Conservation (phyloP, 768 basidiomycete genomes). For the Erythrobasidium yunnanense region DNA sequence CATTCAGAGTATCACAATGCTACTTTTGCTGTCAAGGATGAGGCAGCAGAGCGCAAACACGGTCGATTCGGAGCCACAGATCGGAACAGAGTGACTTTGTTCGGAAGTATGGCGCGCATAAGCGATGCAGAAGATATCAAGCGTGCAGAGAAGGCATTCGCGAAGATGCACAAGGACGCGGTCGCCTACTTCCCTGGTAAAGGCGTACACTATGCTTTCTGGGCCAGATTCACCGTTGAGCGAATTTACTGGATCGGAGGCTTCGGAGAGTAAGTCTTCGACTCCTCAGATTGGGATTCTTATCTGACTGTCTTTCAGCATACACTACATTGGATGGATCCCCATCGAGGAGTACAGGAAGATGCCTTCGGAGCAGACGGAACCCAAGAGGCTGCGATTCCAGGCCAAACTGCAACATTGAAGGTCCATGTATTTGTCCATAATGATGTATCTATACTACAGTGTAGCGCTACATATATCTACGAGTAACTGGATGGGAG, state of each 20-base stretch:
- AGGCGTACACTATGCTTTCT: conserved; percentile 19
- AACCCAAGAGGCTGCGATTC: no score
- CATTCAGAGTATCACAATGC: neutral
- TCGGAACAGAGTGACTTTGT: conserved; percentile 6
- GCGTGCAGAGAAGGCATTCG: neutral
- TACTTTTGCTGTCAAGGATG: conserved; percentile 22
- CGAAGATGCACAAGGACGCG: conserved; percentile 7
- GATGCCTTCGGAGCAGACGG: no score
- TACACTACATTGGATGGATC: conserved; percentile 34
- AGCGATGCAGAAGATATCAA: neutral
- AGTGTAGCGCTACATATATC: no score
- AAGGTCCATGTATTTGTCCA: no score
- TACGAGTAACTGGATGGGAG: no score
- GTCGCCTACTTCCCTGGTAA: conserved; percentile 20
- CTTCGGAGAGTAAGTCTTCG: neutral
- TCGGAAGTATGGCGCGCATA: conserved; percentile 7
- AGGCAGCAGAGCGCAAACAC: conserved; percentile 1
- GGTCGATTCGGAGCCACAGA: conserved; percentile 10
- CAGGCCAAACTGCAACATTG: no score
- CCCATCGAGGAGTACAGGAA: conserved; percentile 33
- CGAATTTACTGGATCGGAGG: conserved; percentile 26
- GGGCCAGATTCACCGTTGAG: conserved; percentile 20
- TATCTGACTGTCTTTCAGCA: neutral
- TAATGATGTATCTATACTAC: no score
- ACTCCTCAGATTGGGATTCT: neutral